These are phyloP conservation scores for Chrysoporthe cubensis DNA, from an alignment of 2,329 filamentous ascomycete species.

Conservation along the genomic window DNA sequence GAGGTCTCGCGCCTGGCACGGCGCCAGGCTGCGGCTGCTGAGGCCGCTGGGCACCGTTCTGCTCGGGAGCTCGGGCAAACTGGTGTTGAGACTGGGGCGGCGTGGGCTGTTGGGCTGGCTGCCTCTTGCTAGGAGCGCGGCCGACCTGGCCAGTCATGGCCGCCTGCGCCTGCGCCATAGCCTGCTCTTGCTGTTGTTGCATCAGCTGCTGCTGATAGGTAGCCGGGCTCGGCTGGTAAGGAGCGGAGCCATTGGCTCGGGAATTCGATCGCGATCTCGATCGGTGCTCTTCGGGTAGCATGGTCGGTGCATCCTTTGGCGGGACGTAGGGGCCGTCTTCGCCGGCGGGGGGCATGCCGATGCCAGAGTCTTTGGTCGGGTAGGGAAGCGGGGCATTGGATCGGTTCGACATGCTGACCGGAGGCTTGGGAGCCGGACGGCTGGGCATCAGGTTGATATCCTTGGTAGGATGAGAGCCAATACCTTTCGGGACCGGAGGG, in stretches of 20 bases:
- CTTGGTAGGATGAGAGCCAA: slow-evolving; percentile 52
- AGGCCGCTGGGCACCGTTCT: slow-evolving; percentile 42
- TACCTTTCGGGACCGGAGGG: slow-evolving; percentile 77
- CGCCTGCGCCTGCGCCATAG: slow-evolving; percentile 78
- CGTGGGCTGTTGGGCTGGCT: slow-evolving; percentile 54
- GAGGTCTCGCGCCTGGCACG: slow-evolving; percentile 64
- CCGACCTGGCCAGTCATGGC: slow-evolving; percentile 72
- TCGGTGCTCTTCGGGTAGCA: slow-evolving; percentile 69
- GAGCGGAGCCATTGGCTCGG: slow-evolving; percentile 46
- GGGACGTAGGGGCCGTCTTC: slow-evolving; percentile 55
- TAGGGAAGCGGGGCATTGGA: slow-evolving; percentile 58
- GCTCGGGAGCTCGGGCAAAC: slow-evolving; percentile 39
- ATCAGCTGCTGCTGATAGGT: slow-evolving; percentile 65
- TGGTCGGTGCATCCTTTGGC: slow-evolving; percentile 59
- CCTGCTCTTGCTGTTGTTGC: slow-evolving; percentile 87
- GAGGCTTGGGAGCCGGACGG: slow-evolving; percentile 87
- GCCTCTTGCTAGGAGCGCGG: slow-evolving; percentile 74
- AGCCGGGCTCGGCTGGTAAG: slow-evolving; percentile 50
- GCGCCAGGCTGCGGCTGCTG: slow-evolving; percentile 41
- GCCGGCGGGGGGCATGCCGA: slow-evolving; percentile 63
- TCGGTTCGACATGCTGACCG: slow-evolving; percentile 63
- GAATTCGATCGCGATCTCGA: slow-evolving; percentile 74
- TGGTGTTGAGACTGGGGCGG: slow-evolving; percentile 59
- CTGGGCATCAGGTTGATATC: slow-evolving; percentile 73
- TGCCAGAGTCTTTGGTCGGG: slow-evolving; percentile 64